Evolutionary conservation across 345 rosid species (phyloP).

Genomic region (Salix exigua): DNA sequence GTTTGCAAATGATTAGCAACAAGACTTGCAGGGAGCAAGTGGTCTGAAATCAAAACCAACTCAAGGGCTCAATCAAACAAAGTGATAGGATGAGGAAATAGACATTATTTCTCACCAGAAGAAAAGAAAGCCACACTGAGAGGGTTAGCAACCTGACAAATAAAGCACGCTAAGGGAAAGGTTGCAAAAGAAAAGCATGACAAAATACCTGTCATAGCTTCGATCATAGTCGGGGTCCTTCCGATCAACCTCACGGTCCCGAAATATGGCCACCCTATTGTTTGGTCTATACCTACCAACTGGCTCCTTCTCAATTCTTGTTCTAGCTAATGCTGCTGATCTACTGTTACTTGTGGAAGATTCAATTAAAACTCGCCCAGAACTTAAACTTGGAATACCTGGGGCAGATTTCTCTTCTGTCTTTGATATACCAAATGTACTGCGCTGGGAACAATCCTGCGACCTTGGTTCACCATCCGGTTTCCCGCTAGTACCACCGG

Average conservation of each 20-base stretch:
- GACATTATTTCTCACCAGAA: not conserved
- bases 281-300: conserved; percentile 47
- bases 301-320: conserved; percentile 64
- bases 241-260: conserved; percentile 70
- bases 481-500: conserved; percentile 32
- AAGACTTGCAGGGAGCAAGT: not conserved
- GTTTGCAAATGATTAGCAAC: not conserved
- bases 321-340: conserved; percentile 31
- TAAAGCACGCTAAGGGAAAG: not conserved
- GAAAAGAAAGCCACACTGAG: not conserved
- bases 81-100: not conserved
- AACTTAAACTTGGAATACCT: conserved; percentile 39
- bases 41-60: not conserved
- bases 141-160: not conserved
- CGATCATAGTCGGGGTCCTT: conserved; percentile 85
- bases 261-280: conserved; percentile 69
- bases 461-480: conserved; percentile 46
- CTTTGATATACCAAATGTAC: conserved; percentile 35
- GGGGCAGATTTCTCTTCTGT: conserved; percentile 45
- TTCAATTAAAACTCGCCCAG: conserved; percentile 43
- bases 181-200: not conserved
- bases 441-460: conserved; percentile 39
- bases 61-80: not conserved
- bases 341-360: conserved; percentile 48
- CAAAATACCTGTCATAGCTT: conserved; percentile 58